Percentiles rank a stretch among this genome's conserved stretches.
These are phyloP conservation scores for Pochonia chlamydosporia DNA, from an alignment of 2,329 filamentous ascomycete species.

Conservation along the genomic window DNA sequence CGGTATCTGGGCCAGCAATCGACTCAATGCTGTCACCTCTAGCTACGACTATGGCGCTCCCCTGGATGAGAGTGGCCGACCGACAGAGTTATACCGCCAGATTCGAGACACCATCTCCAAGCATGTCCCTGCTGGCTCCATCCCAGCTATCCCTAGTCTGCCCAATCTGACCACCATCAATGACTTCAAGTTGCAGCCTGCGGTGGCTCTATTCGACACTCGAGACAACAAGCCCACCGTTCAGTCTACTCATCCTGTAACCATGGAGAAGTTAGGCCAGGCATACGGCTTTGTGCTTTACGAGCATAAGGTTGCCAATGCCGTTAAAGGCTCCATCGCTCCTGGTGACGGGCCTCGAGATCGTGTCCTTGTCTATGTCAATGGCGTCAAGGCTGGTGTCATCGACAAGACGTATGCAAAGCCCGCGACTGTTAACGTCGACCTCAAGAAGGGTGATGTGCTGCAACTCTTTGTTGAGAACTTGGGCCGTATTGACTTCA, in stretches of 20 bases:
- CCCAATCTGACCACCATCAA: slow-evolving; percentile 26
- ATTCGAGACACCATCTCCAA: slow-evolving; percentile 33
- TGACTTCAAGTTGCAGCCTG: slow-evolving; percentile 30
- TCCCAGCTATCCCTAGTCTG: slow-evolving; percentile 30
- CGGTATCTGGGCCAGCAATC: slow-evolving; percentile 34
- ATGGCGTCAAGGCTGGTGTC: slow-evolving; percentile 33
- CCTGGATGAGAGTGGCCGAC: slow-evolving; percentile 42
- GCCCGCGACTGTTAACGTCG: slow-evolving; percentile 31
- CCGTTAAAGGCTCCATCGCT: slow-evolving; percentile 25
- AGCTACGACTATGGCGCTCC: slow-evolving; percentile 47
- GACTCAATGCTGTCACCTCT: slow-evolving; percentile 32
- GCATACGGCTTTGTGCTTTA: slow-evolving; percentile 39
- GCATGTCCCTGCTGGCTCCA: slow-evolving; percentile 27
- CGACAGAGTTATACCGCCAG: slow-evolving; percentile 35
- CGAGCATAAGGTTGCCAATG: slow-evolving; percentile 23
- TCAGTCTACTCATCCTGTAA: slow-evolving; percentile 24
- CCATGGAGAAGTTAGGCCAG: slow-evolving; percentile 41
- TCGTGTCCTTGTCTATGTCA: slow-evolving; percentile 42
- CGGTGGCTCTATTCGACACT: slow-evolving; percentile 31
- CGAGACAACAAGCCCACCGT: slow-evolving; percentile 15
- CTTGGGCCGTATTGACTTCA: slow-evolving; percentile 43
- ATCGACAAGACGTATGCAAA: slow-evolving; percentile 38
- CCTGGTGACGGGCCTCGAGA: slow-evolving; percentile 39
- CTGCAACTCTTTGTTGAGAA: slow-evolving; percentile 43
- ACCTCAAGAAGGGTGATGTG: slow-evolving; percentile 31